Percentiles rank a stretch among this genome's conserved stretches.
phyloP scores from a whole-genome alignment of 2,329 filamentous ascomycete species.

The Colletotrichum aenigma region DNA sequence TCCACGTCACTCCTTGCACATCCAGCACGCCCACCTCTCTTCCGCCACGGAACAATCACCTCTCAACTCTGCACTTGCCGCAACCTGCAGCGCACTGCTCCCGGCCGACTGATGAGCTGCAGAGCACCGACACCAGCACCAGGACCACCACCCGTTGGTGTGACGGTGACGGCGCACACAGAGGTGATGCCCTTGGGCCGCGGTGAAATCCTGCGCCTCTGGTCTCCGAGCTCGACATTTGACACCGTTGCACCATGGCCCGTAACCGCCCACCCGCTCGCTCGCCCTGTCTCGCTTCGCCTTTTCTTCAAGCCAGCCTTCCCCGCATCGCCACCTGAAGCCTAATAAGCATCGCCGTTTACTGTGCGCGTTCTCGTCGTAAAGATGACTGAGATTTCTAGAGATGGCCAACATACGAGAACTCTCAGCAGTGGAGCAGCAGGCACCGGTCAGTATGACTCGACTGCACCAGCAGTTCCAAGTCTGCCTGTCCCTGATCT shows the following conservation, averaged over 20 bases:
- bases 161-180: neutral
- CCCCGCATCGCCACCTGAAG: neutral
- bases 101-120: neutral
- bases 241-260: neutral
- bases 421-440: neutral
- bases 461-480: neutral
- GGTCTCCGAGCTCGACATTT: neutral
- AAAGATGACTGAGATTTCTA: neutral
- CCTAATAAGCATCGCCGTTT: neutral
- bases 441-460: neutral
- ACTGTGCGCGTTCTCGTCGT: neutral
- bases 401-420: neutral
- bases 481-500: neutral
- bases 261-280: neutral
- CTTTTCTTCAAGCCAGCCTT: neutral
- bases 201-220: neutral
- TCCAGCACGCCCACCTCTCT: neutral
- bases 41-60: neutral
- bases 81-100: neutral
- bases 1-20: constrained; percentile 14
- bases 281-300: neutral
- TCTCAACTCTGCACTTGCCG: neutral
- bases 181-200: neutral
- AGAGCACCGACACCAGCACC: neutral
- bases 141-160: neutral